Evolutionary conservation across 2,329 filamentous ascomycete genomes (phyloP).

Genomic region (Phaeosphaeria sp.): DNA sequence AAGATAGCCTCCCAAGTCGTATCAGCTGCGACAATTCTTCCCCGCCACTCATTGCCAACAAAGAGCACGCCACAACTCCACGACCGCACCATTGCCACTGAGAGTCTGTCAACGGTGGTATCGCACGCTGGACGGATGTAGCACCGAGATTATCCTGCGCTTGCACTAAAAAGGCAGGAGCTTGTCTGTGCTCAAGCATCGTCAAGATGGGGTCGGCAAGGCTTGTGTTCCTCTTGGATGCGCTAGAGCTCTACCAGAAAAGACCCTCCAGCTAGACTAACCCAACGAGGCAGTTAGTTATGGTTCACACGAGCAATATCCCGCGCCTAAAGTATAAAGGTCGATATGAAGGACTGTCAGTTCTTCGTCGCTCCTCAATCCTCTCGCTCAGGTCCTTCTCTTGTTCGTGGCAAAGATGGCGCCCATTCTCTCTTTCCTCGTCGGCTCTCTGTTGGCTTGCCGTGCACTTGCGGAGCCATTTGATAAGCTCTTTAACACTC

Average conservation of each 20-base stretch:
- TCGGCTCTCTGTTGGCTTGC: slow-evolving; percentile 31
- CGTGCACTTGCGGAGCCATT: slow-evolving; percentile 31
- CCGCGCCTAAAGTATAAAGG: neutral
- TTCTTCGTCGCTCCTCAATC: slow-evolving; percentile 2
- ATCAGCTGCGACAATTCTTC: no score
- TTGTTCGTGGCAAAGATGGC: slow-evolving; percentile 23
- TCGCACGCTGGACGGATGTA: neutral
- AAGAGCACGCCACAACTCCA: no score
- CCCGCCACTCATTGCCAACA: no score
- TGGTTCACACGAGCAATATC: neutral
- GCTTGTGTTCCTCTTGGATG: slow-evolving; percentile 15
- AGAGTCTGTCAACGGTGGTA: neutral
- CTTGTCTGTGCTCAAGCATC: slow-evolving; percentile 14
- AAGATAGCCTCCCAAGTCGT: no score
- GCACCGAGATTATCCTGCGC: slow-evolving; percentile 12
- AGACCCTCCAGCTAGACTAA: slow-evolving; percentile 3
- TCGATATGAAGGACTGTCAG: neutral
- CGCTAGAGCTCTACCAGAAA: slow-evolving; percentile 1
- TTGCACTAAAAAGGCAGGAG: slow-evolving; percentile 15
- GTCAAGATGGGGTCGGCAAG: slow-evolving; percentile 11
- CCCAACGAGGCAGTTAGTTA: slow-evolving; percentile 1
- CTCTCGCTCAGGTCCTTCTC: slow-evolving; percentile 19
- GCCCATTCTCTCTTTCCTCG: slow-evolving; percentile 29
- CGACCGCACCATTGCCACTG: neutral
- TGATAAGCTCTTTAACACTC: slow-evolving; percentile 30